Percentiles rank a stretch among this genome's conserved stretches.
Evolutionary conservation across 2,329 filamentous ascomycete genomes (phyloP).

Genomic region (Septoria linicola): DNA sequence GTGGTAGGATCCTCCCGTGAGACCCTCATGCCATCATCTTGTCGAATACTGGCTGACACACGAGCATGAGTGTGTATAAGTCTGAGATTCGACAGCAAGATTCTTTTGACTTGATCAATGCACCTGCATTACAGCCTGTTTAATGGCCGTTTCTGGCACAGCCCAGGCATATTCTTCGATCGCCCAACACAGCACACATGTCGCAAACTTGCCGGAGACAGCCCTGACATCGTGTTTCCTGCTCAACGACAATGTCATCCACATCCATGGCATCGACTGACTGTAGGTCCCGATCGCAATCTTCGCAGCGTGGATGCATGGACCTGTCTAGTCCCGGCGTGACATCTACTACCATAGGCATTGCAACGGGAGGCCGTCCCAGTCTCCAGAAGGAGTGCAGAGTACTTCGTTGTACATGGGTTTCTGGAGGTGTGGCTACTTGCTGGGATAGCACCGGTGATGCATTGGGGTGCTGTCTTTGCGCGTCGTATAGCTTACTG

Average conservation of each 20-base stretch:
- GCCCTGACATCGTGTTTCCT: conserved; percentile 39
- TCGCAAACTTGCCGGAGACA: conserved; percentile 46
- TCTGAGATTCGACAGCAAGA: no score
- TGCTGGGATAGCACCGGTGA: conserved; percentile 31
- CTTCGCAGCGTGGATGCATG: conserved; percentile 41
- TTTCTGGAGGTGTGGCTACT: conserved; percentile 20
- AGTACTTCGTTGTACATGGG: conserved; percentile 44
- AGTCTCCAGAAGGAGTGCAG: conserved; percentile 51
- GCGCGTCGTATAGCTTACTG: conserved; percentile 47
- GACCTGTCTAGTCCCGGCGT: conserved; percentile 7
- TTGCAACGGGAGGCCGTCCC: conserved; percentile 34
- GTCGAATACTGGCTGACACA: no score
- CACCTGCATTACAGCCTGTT: background rate
- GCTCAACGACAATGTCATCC: conserved; percentile 32
- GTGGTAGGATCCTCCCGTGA: no score
- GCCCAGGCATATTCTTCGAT: conserved; percentile 42
- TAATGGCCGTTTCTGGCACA: conserved; percentile 37
- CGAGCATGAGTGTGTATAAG: no score
- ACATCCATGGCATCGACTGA: conserved; percentile 39
- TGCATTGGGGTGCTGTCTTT: conserved; percentile 35
- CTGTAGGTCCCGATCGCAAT: conserved; percentile 44
- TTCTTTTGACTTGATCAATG: no score
- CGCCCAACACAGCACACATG: conserved; percentile 43
- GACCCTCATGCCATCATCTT: no score
- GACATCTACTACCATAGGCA: conserved; percentile 18